A percentile compares a stretch with the other conserved stretches of the same genome.
Conservation (phyloP, 441 rosid species). For the Pelargonium myrrhifolium region DNA sequence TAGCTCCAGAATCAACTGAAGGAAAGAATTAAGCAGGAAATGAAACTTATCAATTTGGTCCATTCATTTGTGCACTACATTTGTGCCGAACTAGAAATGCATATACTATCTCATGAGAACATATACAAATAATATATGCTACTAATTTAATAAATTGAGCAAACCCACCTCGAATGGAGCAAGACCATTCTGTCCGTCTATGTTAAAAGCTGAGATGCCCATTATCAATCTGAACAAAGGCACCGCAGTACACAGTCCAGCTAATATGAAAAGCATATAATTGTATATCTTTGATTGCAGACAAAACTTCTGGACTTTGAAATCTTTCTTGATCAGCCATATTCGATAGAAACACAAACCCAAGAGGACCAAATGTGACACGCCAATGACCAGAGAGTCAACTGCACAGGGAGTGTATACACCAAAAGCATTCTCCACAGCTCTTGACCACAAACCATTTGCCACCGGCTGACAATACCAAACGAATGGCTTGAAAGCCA, state of each 20-base stretch:
- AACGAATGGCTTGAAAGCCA: slow-evolving; percentile 62
- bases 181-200: slow-evolving; percentile 62
- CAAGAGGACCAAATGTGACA: slow-evolving; percentile 63
- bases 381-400: slow-evolving; percentile 57
- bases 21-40: background rate
- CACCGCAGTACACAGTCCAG: slow-evolving; percentile 65
- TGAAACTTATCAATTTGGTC: background rate
- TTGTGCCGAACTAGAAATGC: background rate
- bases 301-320: slow-evolving; percentile 52
- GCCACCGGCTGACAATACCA: slow-evolving; percentile 85
- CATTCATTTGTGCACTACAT: background rate
- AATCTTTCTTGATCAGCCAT: slow-evolving; percentile 67
- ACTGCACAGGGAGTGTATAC: slow-evolving; percentile 89
- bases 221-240: slow-evolving; percentile 80
- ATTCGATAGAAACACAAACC: slow-evolving; percentile 62
- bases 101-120: slow-evolving; percentile 6
- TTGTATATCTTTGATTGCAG: slow-evolving; percentile 69
- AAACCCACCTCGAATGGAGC: slow-evolving; percentile 81
- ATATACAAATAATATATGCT: slow-evolving; percentile 5
- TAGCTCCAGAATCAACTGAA: background rate
- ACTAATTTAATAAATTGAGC: background rate
- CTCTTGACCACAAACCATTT: slow-evolving; percentile 68
- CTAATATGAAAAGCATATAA: slow-evolving; percentile 55
- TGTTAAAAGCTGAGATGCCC: slow-evolving; percentile 69
- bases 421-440: slow-evolving; percentile 79